Conservation (phyloP, 768 basidiomycete genomes). For the Leccinum subtestaceum region DNA sequence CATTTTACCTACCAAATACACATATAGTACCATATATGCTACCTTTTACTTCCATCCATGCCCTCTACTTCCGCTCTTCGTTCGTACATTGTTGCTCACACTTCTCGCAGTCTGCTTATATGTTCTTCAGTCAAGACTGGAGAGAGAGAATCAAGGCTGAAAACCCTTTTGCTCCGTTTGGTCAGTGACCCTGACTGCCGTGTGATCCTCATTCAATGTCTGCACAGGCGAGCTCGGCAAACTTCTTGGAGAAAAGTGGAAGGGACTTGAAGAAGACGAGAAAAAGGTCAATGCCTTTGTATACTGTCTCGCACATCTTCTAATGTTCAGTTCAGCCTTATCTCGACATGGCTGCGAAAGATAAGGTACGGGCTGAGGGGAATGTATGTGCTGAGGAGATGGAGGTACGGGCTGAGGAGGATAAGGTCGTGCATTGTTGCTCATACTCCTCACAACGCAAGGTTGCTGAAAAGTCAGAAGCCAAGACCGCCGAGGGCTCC, state of each 20-base stretch:
- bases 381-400: too few species aligned
- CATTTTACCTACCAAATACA: conserved; percentile 2
- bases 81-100: conserved; percentile 15
- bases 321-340: conserved; percentile 62
- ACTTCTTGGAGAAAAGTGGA: conserved; percentile 95
- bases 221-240: conserved; percentile 85
- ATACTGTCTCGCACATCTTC: not conserved
- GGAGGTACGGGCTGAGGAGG: too few species aligned
- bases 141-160: conserved; percentile 92
- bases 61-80: not conserved
- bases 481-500: conserved; percentile 48
- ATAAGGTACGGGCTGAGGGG: conserved; percentile 79
- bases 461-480: conserved; percentile 69
- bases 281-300: conserved; percentile 67
- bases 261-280: conserved; percentile 86
- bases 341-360: conserved; percentile 77
- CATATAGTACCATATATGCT: conserved; percentile 20
- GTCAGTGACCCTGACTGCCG: conserved; percentile 39
- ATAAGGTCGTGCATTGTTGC: too few species aligned
- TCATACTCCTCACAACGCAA: conserved; percentile 50
- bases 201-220: conserved; percentile 3
- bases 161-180: conserved; percentile 93
- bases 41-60: conserved; percentile 8
- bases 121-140: conserved; percentile 70
- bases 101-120: too few species aligned